Conservation (phyloP, 495 filamentous ascomycete genomes). For the Oidiodendron maius region DNA sequence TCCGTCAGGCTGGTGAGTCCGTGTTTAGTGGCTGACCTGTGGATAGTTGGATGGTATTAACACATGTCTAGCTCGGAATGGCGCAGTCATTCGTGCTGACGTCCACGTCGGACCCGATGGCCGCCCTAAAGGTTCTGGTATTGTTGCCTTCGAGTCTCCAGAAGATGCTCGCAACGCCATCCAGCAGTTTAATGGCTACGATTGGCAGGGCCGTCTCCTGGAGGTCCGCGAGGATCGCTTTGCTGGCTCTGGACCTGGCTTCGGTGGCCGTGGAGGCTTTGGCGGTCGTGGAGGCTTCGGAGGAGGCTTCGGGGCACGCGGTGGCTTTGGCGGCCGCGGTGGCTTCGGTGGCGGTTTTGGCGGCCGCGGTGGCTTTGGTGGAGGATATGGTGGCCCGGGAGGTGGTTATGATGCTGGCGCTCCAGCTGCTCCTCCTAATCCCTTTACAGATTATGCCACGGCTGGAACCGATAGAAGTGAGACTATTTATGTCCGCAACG, state of each 20-base stretch:
- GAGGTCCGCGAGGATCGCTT: constrained; percentile 97
- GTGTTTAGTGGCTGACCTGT: constrained; percentile 16
- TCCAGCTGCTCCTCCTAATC: constrained; percentile 67
- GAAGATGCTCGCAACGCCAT: constrained; percentile 96
- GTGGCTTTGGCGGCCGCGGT: constrained; percentile 41
- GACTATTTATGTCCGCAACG: constrained; percentile 93
- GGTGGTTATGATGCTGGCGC: constrained; percentile 29
- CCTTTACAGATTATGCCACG: constrained; percentile 92
- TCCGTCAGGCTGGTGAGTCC: constrained; percentile 88
- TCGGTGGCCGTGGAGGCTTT: constrained; percentile 41
- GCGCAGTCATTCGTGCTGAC: constrained; percentile 89
- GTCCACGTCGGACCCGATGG: constrained; percentile 90
- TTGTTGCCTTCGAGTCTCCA: constrained; percentile 90
- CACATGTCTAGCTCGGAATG: constrained; percentile 47
- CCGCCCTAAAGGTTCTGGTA: constrained; percentile 91
- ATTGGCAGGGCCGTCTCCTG: constrained; percentile 90
- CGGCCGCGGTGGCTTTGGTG: constrained; percentile 36
- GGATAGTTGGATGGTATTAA: constrained; percentile 20
- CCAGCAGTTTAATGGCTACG: constrained; percentile 94
- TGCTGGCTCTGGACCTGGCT: constrained; percentile 54
- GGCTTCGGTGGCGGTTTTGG: constrained; percentile 51
- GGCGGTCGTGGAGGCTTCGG: constrained; percentile 47
- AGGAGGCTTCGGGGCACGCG: constrained; percentile 34
- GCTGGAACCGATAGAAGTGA: constrained; percentile 78
- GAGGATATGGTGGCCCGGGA: constrained; percentile 36